Base-by-base conservation (phyloP, 257 asterid species). In the Nicotiana sylvestris region DNA sequence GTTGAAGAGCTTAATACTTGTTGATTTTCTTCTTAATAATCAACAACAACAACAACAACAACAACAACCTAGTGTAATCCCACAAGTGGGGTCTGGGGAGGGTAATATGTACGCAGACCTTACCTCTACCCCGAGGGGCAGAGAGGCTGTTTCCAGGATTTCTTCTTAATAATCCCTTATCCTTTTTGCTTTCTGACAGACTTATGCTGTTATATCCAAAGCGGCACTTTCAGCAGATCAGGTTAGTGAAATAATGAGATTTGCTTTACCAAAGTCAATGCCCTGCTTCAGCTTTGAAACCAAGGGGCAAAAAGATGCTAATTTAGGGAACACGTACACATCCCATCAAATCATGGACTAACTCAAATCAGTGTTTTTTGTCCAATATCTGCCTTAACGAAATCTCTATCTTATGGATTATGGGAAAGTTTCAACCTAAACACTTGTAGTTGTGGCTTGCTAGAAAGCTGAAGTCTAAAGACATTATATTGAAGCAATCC, bases 161-260 rank as follows among this genome's bases (percentile, higher is more conserved):
- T n/a, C n/a, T n/a, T n/a, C n/a, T n/a, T n/a, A n/a, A n/a, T n/a
- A n/a, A n/a, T n/a, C n/a, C 25, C 5, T 5, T 25, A 27, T 49
- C 62, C 56, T 82, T 66, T 43, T 3, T 49, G 27, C 80, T 15
- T 67, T 43, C 29, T 64, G 37, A 78, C 95, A 95, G 99, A 95
- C 97, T 35, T 95, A 90, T 76, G 96, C 98, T 56, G 90, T 95
- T 83, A 92, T 95, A 87, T 94, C 99, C 4, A 89, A 81, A 84
- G 95, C 90, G 85, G 90, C 99, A 66, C 90, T 86, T 83, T 82
- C 95, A 27, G 87, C 88, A 39, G 93, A 95, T 89, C 99, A 95
- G 97, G 99, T 93, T 43, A 29, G 93, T 83, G 29, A 69, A 32
- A 21, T 76, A 35, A 11, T 43, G 37, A 0, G 35, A 70, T n/a